A percentile compares a stretch with the other conserved stretches of the same genome.
Evolutionary conservation across 176 grass and related monocot genomes (phyloP).

Genomic region (Zea luxurians): DNA sequence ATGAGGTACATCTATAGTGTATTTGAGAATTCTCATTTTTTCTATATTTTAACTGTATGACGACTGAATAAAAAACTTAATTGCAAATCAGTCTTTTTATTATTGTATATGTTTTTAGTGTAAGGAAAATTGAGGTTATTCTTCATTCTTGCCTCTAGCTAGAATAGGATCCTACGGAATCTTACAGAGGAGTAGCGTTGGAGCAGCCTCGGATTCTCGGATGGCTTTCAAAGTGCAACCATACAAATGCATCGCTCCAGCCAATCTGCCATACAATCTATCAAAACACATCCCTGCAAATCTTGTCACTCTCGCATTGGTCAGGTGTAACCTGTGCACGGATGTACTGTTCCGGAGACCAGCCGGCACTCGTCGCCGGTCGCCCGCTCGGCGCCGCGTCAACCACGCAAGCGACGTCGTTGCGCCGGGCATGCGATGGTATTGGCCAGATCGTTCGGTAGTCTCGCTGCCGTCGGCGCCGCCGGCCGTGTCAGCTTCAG

Average conservation of each 20-base stretch:
- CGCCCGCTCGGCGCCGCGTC: background rate
- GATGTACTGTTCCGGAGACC: background rate
- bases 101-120: no score
- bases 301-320: background rate
- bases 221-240: background rate
- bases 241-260: background rate
- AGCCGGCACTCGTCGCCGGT: background rate
- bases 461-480: background rate
- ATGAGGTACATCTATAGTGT: no score
- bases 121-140: no score
- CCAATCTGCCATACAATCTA: background rate
- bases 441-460: background rate
- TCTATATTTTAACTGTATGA: no score
- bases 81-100: no score
- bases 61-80: no score
- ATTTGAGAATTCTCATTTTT: no score
- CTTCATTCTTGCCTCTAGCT: no score
- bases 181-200: background rate
- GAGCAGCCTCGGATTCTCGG: background rate
- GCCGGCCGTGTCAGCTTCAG: no score
- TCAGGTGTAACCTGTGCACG: background rate
- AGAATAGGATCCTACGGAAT: no score
- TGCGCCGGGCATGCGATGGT: background rate
- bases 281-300: no score
- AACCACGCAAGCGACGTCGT: background rate